These are phyloP conservation scores for Theobroma cacao DNA, from an alignment of 345 rosid species.

Conservation along the genomic window DNA sequence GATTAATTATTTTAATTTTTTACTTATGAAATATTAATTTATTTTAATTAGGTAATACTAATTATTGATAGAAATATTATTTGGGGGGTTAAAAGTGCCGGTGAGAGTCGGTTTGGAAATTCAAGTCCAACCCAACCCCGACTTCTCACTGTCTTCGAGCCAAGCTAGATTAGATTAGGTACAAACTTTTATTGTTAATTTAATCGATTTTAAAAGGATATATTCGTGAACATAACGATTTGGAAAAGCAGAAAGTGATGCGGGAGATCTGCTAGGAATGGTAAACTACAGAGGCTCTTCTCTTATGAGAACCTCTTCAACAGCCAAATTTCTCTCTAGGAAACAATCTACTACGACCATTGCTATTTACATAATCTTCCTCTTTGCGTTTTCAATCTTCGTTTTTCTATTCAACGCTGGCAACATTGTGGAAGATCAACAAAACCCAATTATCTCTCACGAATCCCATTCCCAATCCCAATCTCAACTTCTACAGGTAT, in stretches of 20 bases:
- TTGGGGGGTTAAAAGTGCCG: no score
- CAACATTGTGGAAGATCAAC: slow-evolving; percentile 26
- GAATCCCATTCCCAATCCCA: slow-evolving; percentile 2
- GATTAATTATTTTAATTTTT: no score
- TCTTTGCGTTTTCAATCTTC: slow-evolving; percentile 33
- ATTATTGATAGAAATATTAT: no score
- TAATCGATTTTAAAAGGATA: no score
- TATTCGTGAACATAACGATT: neutral
- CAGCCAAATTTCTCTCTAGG: slow-evolving; percentile 23
- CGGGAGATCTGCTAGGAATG: slow-evolving; percentile 29
- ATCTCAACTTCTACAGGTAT: slow-evolving; percentile 18
- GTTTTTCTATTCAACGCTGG: slow-evolving; percentile 24
- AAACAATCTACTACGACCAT: slow-evolving; percentile 18
- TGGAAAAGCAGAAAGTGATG: slow-evolving; percentile 4
- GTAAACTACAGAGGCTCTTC: slow-evolving; percentile 22
- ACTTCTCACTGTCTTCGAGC: no score
- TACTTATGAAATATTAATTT: no score
- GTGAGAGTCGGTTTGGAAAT: no score
- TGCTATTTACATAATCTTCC: slow-evolving; percentile 29
- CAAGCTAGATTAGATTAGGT: no score
- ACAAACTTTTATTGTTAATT: no score
- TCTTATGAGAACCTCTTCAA: slow-evolving; percentile 17
- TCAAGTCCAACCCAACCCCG: no score
- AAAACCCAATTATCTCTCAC: neutral
- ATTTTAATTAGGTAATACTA: no score